phyloP scores from a whole-genome alignment of 2,329 filamentous ascomycete genomes.

The Hypoxylon sp. region DNA sequence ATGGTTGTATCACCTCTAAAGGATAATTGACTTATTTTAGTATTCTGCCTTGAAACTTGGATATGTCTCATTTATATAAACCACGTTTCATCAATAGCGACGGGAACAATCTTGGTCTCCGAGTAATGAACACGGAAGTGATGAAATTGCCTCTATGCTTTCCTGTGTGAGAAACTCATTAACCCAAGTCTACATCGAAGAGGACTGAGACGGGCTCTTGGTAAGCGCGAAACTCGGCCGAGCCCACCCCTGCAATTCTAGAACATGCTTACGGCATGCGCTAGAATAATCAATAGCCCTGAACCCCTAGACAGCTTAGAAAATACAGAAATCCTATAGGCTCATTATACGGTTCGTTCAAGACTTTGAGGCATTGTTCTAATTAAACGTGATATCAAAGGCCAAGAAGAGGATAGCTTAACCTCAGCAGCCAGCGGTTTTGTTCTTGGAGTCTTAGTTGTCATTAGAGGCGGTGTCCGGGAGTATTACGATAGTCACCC shows the following conservation, averaged over 20 bases:
- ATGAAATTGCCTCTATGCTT: slow-evolving; percentile 8
- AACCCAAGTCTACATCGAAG: slow-evolving; percentile 8
- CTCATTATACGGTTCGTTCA: slow-evolving; percentile 2
- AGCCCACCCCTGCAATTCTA: slow-evolving; percentile 3
- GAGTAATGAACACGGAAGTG: background rate
- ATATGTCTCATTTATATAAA: too few relatives aligned
- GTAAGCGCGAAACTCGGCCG: background rate
- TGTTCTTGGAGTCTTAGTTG: background rate
- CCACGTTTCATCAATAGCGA: slow-evolving; percentile 13
- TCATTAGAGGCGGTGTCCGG: background rate
- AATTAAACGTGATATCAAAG: background rate
- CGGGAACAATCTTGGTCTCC: background rate
- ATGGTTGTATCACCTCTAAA: background rate
- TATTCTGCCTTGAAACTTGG: background rate
- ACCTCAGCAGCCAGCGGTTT: background rate
- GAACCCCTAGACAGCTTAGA: background rate
- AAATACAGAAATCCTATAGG: background rate
- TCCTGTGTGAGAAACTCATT: slow-evolving; percentile 2
- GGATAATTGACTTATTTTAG: background rate
- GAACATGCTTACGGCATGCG: slow-evolving; percentile 9
- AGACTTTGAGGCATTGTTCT: slow-evolving; percentile 13
- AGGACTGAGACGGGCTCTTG: slow-evolving; percentile 1
- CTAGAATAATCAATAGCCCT: slow-evolving; percentile 2
- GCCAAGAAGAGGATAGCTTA: background rate
- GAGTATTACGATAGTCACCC: background rate